Base-by-base conservation (phyloP, 192 early-diverging fungal species). In the Geranomyces variabilis region DNA sequence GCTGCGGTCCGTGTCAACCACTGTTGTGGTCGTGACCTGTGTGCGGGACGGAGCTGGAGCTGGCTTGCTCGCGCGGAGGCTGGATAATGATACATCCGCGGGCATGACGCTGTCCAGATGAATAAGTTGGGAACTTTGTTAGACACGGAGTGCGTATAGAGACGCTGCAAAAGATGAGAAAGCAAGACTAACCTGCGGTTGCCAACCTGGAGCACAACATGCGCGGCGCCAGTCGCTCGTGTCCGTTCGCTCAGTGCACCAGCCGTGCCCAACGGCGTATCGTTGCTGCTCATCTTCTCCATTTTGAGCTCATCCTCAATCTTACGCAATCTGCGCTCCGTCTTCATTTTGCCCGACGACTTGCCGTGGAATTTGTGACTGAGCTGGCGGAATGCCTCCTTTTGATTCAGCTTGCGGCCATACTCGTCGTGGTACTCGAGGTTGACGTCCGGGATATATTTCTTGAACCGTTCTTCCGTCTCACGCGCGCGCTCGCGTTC, bases 311-410 rank as follows among this genome's bases (percentile, higher is more conserved):
- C 94, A 29, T 93, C 91, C 63, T 94, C 90, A 22, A 94, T 69
- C 75, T 94, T 94, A 57, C 81, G 80, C 70, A 94, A 80, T 5
- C 91, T 74, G 79, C 93, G 95, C 68, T 99, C 96, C 8, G 91
- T 94, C 85, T 99, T 99, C 77, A 88, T 87, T 74, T 96, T 97
- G 36, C 96, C 96, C 41, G 91, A 91, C 8, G 87, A 86, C 64
- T 94, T 93, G 17, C 96, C 96, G 74, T 99, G 96, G 87, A 99
- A 99, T 56, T 92, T 94, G 55, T 99, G 96, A 43, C 93, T 94
- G 33, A 94, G 76, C 66, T 89, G 87, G 67, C 91, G 86, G 79
- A 93, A 99, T 0, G 96, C 96, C 83, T 99, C 95, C 75, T 96
- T 96, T 31, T 89, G 85, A 17, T 82, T 89, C 76, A 99, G 73